Conservation (phyloP, 805 yeast species). For the Wickerhamomyces xylosicus region DNA sequence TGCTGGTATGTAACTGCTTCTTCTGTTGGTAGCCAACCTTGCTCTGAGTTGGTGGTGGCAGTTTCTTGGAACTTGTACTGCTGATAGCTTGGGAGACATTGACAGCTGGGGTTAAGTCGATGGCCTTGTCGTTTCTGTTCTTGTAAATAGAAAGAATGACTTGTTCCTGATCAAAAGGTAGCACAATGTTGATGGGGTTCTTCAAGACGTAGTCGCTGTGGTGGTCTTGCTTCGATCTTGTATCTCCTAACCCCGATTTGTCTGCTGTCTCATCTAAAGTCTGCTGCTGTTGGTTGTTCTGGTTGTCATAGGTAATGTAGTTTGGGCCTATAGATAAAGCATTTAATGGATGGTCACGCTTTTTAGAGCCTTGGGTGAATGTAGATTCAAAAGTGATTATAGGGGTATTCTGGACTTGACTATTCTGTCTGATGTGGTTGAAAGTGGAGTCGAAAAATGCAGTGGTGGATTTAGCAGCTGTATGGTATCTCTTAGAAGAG, state of each 20-base stretch:
- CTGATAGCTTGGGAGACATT: not conserved
- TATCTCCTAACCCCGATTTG: slow-evolving; percentile 10
- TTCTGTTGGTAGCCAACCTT: not conserved
- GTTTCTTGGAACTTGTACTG: not conserved
- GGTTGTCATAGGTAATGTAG: slow-evolving; percentile 17
- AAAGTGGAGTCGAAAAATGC: slow-evolving; percentile 31
- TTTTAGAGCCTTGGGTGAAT: slow-evolving; percentile 9
- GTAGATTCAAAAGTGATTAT: slow-evolving; percentile 15
- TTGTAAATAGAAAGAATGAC: slow-evolving; percentile 9
- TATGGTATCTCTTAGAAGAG: slow-evolving; percentile 25
- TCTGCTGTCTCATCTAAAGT: slow-evolving; percentile 3
- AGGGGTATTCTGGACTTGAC: slow-evolving; percentile 26
- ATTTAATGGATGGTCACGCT: slow-evolving; percentile 24
- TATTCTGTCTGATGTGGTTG: slow-evolving; percentile 27
- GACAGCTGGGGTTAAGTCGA: slow-evolving; percentile 6
- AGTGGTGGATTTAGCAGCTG: slow-evolving; percentile 22
- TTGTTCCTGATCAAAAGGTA: slow-evolving; percentile 12
- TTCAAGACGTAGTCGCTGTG: slow-evolving; percentile 2
- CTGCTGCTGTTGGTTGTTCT: slow-evolving; percentile 6
- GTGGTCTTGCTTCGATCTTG: slow-evolving; percentile 2
- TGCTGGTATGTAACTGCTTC: not conserved
- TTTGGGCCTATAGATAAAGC: slow-evolving; percentile 25
- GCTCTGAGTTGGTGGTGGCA: not conserved
- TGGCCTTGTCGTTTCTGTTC: slow-evolving; percentile 9
- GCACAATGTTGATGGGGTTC: slow-evolving; percentile 12